Conservation (phyloP, 441 rosid genomes). For the Macaranga tanarius region DNA sequence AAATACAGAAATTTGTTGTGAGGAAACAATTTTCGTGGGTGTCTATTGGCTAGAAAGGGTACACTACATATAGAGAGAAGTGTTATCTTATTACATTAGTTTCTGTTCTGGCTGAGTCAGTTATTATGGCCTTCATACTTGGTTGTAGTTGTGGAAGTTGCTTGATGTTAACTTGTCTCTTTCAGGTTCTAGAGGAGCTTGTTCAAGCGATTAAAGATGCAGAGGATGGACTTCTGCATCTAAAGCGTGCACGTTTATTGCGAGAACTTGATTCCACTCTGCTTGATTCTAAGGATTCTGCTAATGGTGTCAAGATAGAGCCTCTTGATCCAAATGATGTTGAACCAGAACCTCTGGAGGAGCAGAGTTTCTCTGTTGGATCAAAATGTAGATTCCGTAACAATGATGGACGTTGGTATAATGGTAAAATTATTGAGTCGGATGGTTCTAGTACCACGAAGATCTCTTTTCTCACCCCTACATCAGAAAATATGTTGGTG, state of each 20-base stretch:
- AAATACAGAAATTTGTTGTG: background rate
- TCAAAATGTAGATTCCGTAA: slow-evolving; percentile 68
- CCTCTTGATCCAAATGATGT: slow-evolving; percentile 41
- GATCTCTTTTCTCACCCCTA: slow-evolving; percentile 81
- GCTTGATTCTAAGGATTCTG: slow-evolving; percentile 24
- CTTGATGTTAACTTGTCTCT: slow-evolving; percentile 5
- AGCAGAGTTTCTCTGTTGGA: slow-evolving; percentile 48
- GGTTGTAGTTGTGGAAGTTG: background rate
- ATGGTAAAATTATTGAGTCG: slow-evolving; percentile 66
- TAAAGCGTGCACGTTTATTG: slow-evolving; percentile 73
- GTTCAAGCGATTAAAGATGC: slow-evolving; percentile 61
- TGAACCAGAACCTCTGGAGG: slow-evolving; percentile 52
- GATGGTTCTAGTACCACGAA: slow-evolving; percentile 55
- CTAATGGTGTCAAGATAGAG: slow-evolving; percentile 47
- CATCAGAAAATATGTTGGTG: slow-evolving; percentile 86
- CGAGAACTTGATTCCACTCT: slow-evolving; percentile 61
- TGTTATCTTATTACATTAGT: too few relatives aligned
- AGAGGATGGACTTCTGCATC: slow-evolving; percentile 79
- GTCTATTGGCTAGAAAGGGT: background rate
- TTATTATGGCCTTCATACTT: too few relatives aligned
- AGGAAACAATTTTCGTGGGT: background rate
- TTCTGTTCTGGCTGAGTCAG: too few relatives aligned
- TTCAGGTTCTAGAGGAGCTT: slow-evolving; percentile 78
- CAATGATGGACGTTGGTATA: slow-evolving; percentile 88
- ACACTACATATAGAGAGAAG: background rate